Base-by-base conservation (phyloP, 2,329 filamentous ascomycete genomes). In the Apiospora malaysiana region DNA sequence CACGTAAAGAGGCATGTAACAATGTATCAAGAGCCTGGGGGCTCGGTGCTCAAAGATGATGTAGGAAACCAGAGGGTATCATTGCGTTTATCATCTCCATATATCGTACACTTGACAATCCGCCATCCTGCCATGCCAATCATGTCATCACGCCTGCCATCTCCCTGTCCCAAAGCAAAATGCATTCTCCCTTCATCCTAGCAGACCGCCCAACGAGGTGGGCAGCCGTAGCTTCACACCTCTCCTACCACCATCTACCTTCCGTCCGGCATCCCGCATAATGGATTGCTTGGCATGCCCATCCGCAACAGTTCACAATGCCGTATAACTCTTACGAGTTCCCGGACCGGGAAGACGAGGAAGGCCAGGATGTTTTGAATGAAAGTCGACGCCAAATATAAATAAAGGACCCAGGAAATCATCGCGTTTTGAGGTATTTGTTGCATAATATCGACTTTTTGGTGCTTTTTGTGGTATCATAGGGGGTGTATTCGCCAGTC, bases 381-480 rank as follows among this genome's bases (percentile, higher is more conserved):
- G 32, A 40, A 63, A 63, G 56, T 40, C 18, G 56, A 63, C 32
- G 56, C 56, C 56, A n/a, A 40, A 63, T 63, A 63, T 63, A 56
- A 56, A 21, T 23, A 47, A 47, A 47, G 66, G 23, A 25, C 43
- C 56, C 32, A 32, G 27, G 21, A 56, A 68, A 56, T 42, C 67
- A 56, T 51, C 32, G 67, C 67, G 46, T 56, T 68, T 51, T 27
- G 46, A 49, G 67, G 46, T 45, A 51, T 68, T 42, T 68, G 45
- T 68, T 56, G 12, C 67, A 27, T 49, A 46, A 66, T 32, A 59
- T 42, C 45, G 32, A 69, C 47, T 68, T 68, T 68, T 49, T 74
- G 79, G 74, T 76, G 76, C 77, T 78, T 79, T 79, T 78, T 77
- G 76, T 79, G 76, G 76, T 78, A 78, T 78, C 77, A 74, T 76